Evolutionary conservation across 1,139 yeast genomes (phyloP).

Genomic region (Nadsonia starkeyi-henricii): DNA sequence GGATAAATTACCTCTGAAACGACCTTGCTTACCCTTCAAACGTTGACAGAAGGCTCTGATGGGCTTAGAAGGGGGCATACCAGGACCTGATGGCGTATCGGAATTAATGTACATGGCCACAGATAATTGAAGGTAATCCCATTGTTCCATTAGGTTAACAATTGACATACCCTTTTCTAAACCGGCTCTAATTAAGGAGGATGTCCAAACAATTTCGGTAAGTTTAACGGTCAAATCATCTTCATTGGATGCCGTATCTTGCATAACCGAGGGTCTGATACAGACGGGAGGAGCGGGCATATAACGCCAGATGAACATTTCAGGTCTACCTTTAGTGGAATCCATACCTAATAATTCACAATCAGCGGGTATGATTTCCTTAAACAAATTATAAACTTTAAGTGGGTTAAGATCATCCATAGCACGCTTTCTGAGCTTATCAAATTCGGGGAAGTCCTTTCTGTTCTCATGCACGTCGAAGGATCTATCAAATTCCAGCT

Average conservation of each 20-base stretch:
- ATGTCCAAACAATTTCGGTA: slow-evolving; percentile 94
- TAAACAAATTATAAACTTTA: slow-evolving; percentile 76
- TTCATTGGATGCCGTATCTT: slow-evolving; percentile 96
- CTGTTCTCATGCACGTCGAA: slow-evolving; percentile 53
- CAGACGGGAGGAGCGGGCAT: slow-evolving; percentile 99
- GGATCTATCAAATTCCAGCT: slow-evolving; percentile 57
- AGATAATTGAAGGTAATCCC: slow-evolving; percentile 97
- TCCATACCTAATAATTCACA: slow-evolving; percentile 83
- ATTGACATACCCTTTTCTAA: slow-evolving; percentile 91
- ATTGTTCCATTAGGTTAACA: slow-evolving; percentile 91
- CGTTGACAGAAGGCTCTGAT: slow-evolving; percentile 93
- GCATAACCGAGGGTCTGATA: slow-evolving; percentile 94
- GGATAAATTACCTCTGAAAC: slow-evolving; percentile 96
- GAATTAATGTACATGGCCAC: slow-evolving; percentile 99
- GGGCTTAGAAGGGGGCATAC: slow-evolving; percentile 97
- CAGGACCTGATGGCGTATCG: slow-evolving; percentile 99
- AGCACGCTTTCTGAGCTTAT: slow-evolving; percentile 72
- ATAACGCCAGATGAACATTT: slow-evolving; percentile 93
- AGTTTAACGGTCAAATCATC: slow-evolving; percentile 97
- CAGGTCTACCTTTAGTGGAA: slow-evolving; percentile 96
- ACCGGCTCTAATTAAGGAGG: slow-evolving; percentile 84
- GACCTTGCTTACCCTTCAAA: slow-evolving; percentile 97
- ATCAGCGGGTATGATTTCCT: slow-evolving; percentile 53
- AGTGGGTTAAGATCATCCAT: slow-evolving; percentile 91
- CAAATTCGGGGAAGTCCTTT: slow-evolving; percentile 68